Evolutionary conservation across 2,329 filamentous ascomycete genomes (phyloP), one percentile per base, ranked within the genome.

Genomic region (Fusarium nurragi): DNA sequence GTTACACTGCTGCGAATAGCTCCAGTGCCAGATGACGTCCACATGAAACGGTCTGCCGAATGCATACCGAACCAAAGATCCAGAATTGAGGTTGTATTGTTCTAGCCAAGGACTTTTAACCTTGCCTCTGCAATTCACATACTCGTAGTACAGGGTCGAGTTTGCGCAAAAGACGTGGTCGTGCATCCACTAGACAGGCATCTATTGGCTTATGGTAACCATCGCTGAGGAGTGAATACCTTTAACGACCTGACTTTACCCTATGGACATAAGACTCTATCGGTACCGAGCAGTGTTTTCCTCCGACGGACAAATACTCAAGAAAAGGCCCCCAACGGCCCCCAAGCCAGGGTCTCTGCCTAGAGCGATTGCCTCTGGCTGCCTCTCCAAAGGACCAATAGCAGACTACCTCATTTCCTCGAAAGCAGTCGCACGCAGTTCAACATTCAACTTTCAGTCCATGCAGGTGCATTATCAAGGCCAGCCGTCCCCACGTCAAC

Each of bases 291-390:
- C 21, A 43, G 16, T 55, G 49, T 34, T 51, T 39, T 38, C 38
- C 22, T 48, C 46, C 46, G 26, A 26, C 19, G 23, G 19, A 28
- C 18, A 25, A 40, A 28, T 6, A 21, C 12, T 5, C 9, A 6
- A 40, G 23, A 40, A 48, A 53, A 32, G 64, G 64, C 64, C 64
- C 64, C 64, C 64, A 66, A 66, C 30, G 57, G 61, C 57, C 62
- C 62, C 62, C 62, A 58, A 58, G 23, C 45, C 30, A 18, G 40
- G 54, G 45, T 49, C 21, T 16, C n/a, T 34, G 13, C 8, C 36
- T 48, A 60, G 54, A 48, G 43, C 34, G 36, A 48, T 58, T 65
- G 44, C 40, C 34, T 62, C 23, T 40, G 60, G 64, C 61, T 68
- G 65, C 64, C 65, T 67, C 65, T 28, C 40, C 30, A 32, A 28